These are phyloP conservation scores for Backusella australiensis DNA, from an alignment of 192 early-diverging fungal species.

Conservation along the genomic window DNA sequence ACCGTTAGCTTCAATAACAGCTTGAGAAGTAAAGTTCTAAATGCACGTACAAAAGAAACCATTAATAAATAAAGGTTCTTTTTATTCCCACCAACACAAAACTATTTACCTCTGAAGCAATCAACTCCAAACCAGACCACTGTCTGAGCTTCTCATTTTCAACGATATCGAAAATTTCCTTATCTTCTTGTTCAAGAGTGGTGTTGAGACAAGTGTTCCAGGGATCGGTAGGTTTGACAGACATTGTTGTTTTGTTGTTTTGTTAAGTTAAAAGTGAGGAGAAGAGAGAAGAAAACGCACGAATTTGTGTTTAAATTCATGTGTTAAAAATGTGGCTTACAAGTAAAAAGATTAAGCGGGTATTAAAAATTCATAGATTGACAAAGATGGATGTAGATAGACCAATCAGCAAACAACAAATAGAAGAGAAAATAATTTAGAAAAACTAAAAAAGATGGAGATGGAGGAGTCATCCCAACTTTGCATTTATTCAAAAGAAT, in stretches of 20 bases:
- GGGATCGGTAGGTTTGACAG: constrained; percentile 37
- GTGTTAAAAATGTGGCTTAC: constrained; percentile 9
- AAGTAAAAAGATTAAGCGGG: not conserved
- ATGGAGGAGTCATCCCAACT: constrained; percentile 1
- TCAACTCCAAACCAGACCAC: constrained; percentile 97
- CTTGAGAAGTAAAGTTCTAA: constrained; percentile 99
- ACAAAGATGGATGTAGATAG: constrained; percentile 16
- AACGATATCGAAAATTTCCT: constrained; percentile 90
- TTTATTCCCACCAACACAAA: not conserved
- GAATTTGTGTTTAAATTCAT: constrained; percentile 7
- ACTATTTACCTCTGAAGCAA: constrained; percentile 88
- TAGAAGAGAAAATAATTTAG: constrained; percentile 3
- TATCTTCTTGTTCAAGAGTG: constrained; percentile 88
- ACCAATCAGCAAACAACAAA: constrained; percentile 10
- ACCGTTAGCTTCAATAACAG: constrained; percentile 99
- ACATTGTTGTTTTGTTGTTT: constrained; percentile 21
- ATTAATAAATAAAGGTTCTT: not conserved
- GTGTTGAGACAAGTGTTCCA: constrained; percentile 86
- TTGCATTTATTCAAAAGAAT: not conserved
- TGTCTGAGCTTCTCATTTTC: constrained; percentile 98
- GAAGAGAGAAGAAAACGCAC: not conserved
- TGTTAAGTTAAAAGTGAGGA: not conserved
- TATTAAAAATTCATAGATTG: constrained; percentile 8
- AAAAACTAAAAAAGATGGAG: constrained; percentile 1
- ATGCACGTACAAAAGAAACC: not conserved